Conservation (phyloP, 192 early-diverging fungal species). For the Phycomyces blakesleeanus region DNA sequence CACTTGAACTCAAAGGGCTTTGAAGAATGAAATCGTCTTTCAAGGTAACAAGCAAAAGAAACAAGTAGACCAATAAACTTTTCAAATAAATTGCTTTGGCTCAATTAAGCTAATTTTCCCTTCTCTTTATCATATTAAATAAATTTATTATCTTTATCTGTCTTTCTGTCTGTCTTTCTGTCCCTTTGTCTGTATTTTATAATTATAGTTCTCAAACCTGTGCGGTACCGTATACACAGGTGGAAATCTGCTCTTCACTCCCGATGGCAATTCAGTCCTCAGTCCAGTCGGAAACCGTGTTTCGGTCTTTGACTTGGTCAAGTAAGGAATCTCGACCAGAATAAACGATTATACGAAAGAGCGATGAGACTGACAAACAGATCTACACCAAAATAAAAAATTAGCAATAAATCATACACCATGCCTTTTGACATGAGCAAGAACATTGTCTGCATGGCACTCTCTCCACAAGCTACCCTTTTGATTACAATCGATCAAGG, state of each 20-base stretch:
- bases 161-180: neutral
- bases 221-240: slow-evolving; percentile 96
- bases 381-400: neutral
- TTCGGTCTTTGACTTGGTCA: slow-evolving; percentile 92
- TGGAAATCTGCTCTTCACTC: slow-evolving; percentile 94
- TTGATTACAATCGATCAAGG: slow-evolving; percentile 91
- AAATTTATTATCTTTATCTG: neutral
- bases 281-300: slow-evolving; percentile 97
- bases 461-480: slow-evolving; percentile 86
- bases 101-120: neutral
- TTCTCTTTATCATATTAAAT: neutral
- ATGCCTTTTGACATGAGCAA: slow-evolving; percentile 93
- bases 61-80: too few relatives aligned
- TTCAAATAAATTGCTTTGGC: neutral
- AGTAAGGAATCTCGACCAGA: slow-evolving; percentile 47
- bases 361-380: neutral
- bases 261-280: slow-evolving; percentile 88
- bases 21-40: slow-evolving; percentile 28
- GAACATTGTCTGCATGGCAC: slow-evolving; percentile 83
- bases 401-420: slow-evolving; percentile 89
- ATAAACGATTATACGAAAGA: neutral
- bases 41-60: slow-evolving; percentile 9
- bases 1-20: neutral
- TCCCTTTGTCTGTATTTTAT: neutral
- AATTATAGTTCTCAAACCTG: slow-evolving; percentile 88